Evolutionary conservation across 2,329 filamentous ascomycete genomes (phyloP), one percentile per base, ranked within the genome.

Genomic region (Trichophyton mentagrophytes): DNA sequence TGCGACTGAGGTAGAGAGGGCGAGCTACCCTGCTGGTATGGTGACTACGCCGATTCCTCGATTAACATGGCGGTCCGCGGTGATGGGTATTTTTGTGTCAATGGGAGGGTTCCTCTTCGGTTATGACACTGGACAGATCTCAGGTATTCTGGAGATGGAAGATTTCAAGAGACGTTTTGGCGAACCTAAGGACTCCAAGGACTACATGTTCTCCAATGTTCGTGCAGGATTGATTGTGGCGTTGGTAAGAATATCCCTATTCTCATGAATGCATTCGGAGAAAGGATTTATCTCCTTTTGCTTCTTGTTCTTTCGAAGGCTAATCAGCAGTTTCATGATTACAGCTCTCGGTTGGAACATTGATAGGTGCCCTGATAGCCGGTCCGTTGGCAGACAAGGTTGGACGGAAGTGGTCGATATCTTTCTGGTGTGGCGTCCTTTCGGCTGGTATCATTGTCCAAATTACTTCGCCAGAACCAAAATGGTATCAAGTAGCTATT

Each of bases 61-160:
- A 56, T 61, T 78, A 59, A 78, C 76, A 61, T 71, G 71, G 68
- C 71, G 73, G 4, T 74, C 75, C 0, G 71, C 76, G 62, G 69
- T 75, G 61, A 72, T 78, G 63, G 75, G 75, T 57, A 57, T 78
- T 44, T 69, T 77, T 61, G 76, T 77, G 47, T 77, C 75, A 4
- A 78, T 78, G 73, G 76, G 76, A 64, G 76, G 76, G 63, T 74
- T 78, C 66, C 73, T 77, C 61, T 77, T 77, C 65, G 75, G 75
- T 64, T 77, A 77, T 47, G 62, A 66, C 60, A 62, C 66, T 69
- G 73, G 74, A 65, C 74, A 77, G 68, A 75, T 78, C 64, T 69
- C 74, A 36, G 75, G 76, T 63, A 77, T 78, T 64, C 70, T 75
- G 15, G 73, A 72, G 53, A 79, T 78, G 77, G n/a, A 69, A 0